These are phyloP conservation scores for Alternaria conjuncta DNA, from an alignment of 2,329 filamentous ascomycete species.

Conservation along the genomic window DNA sequence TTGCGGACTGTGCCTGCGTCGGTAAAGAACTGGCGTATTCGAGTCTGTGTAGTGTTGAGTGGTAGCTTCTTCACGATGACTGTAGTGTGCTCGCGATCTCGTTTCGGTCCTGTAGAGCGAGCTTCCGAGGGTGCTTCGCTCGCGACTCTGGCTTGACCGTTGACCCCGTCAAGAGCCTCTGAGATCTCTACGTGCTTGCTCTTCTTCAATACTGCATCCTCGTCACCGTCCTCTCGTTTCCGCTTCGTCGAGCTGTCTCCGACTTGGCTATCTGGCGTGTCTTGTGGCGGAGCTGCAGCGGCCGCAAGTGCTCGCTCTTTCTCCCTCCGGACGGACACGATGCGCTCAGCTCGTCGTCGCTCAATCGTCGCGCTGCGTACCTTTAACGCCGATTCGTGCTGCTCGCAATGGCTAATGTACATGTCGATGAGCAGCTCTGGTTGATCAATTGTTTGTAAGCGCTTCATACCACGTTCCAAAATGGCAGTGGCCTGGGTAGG, in stretches of 20 bases:
- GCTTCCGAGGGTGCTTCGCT: conserved; percentile 47
- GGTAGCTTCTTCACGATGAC: conserved; percentile 83
- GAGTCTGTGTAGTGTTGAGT: conserved; percentile 69
- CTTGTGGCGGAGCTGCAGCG: conserved; percentile 46
- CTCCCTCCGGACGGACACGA: conserved; percentile 63
- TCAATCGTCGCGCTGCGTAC: conserved; percentile 77
- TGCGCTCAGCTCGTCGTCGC: conserved; percentile 66
- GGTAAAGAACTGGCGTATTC: conserved; percentile 87
- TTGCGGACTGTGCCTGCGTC: conserved; percentile 86
- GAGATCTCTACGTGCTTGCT: conserved; percentile 56
- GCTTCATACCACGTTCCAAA: conserved; percentile 71
- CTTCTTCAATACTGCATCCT: conserved; percentile 70
- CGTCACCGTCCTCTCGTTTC: conserved; percentile 68
- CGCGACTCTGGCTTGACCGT: conserved; percentile 25
- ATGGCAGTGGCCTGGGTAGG: conserved; percentile 78
- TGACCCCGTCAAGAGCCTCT: conserved; percentile 14
- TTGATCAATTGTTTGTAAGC: conserved; percentile 70
- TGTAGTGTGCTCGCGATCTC: conserved; percentile 89
- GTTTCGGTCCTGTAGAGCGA: conserved; percentile 60
- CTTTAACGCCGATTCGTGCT: conserved; percentile 81
- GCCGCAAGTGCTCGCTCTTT: conserved; percentile 66
- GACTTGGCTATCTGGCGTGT: conserved; percentile 22
- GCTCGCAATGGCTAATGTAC: conserved; percentile 82
- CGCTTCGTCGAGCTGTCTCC: conserved; percentile 68
- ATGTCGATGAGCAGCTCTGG: conserved; percentile 78